These are phyloP conservation scores for Closterium sp. DNA, from an alignment of 139 green algal genomes.

Conservation along the genomic window DNA sequence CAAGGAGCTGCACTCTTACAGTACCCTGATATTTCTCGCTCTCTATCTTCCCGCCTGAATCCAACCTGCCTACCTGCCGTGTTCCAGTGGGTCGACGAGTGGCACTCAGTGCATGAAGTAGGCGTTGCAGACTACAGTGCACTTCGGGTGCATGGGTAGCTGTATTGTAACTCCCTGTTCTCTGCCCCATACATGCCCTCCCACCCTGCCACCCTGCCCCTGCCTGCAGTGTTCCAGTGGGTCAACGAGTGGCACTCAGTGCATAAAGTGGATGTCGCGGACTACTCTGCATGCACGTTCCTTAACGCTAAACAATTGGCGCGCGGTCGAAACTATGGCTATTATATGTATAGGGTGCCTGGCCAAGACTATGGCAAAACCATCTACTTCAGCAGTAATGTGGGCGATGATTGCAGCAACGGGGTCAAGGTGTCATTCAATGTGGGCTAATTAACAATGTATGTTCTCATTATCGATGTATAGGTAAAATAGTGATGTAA, in stretches of 20 bases:
- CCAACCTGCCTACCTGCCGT: no score
- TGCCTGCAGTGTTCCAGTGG: neutral
- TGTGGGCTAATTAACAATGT: neutral
- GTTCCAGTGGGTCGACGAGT: no score
- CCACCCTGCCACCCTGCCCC: neutral
- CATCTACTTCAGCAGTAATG: neutral
- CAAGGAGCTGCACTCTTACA: no score
- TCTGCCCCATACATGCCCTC: no score
- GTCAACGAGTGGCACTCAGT: neutral
- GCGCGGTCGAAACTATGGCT: neutral
- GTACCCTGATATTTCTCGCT: no score
- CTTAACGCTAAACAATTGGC: neutral
- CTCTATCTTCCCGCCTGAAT: no score
- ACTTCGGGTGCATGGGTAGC: no score
- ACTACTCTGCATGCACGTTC: neutral
- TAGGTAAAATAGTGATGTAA: neutral
- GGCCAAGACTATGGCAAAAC: neutral
- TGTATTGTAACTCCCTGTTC: no score
- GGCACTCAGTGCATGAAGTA: no score
- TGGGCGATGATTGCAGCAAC: neutral
- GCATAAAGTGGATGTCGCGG: neutral
- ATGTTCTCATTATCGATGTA: neutral
- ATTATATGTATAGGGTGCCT: neutral
- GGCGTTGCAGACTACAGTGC: no score
- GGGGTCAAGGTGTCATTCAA: neutral